These are phyloP conservation scores for Phytophthora citrophthora DNA, from an alignment of 352 stramenopile species.

Conservation along the genomic window DNA sequence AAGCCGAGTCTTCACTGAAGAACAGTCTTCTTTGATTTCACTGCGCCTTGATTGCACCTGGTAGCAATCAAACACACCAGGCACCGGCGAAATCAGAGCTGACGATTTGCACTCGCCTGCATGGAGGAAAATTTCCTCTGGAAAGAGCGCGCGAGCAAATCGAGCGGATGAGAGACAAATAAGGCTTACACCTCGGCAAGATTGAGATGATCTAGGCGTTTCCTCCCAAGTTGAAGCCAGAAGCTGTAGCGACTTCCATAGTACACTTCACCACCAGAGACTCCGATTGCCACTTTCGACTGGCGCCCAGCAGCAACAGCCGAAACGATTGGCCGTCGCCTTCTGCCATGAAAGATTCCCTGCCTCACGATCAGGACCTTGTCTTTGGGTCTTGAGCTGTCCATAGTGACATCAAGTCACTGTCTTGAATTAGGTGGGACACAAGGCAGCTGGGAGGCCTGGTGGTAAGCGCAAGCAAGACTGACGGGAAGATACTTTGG, in stretches of 20 bases:
- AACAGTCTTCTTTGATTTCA: no score
- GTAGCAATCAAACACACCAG: constrained; percentile 13
- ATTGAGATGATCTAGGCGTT: no score
- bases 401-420: no score
- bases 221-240: no score
- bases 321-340: constrained; percentile 15
- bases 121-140: no score
- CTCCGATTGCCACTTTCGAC: not conserved
- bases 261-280: not conserved
- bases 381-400: constrained; percentile 24
- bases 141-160: not conserved
- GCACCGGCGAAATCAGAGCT: not conserved
- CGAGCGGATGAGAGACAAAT: constrained; percentile 1
- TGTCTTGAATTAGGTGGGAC: constrained; percentile 3
- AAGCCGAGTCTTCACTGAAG: no score
- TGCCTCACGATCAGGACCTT: constrained; percentile 18
- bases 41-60: no score
- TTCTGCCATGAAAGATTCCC: not conserved
- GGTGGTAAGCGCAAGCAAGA: constrained; percentile 30
- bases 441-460: constrained; percentile 9
- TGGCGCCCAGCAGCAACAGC: not conserved
- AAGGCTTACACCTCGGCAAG: not conserved
- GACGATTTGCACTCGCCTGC: constrained; percentile 1
- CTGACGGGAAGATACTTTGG: constrained; percentile 11
- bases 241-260: not conserved